phyloP scores from a whole-genome alignment of 1,284 basidiomycete genomes.

The Vanrija humicola region DNA sequence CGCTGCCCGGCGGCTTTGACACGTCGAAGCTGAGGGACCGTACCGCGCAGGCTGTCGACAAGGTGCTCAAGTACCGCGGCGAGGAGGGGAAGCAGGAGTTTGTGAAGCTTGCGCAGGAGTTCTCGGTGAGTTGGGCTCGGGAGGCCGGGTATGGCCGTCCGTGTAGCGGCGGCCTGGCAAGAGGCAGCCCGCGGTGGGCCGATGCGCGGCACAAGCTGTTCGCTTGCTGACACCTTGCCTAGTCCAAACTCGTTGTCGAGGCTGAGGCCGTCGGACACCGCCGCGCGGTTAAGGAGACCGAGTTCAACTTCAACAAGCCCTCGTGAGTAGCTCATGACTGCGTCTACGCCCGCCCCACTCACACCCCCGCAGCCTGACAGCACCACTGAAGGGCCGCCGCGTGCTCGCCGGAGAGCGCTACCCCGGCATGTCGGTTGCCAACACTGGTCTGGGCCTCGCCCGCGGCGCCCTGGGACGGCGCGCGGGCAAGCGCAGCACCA shows the following conservation, averaged over 20 bases:
- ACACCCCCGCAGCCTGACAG: constrained; percentile 9
- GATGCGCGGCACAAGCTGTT: no score
- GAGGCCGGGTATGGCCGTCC: no score
- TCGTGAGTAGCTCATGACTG: not conserved
- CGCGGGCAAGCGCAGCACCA: constrained; percentile 8
- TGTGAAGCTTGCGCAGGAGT: constrained; percentile 41
- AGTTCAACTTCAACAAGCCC: constrained; percentile 1
- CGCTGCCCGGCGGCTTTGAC: not conserved
- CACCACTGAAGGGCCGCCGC: constrained; percentile 22
- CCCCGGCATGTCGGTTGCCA: constrained; percentile 34
- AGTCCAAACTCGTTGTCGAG: constrained; percentile 21
- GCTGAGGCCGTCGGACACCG: constrained; percentile 6
- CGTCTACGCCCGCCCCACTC: not conserved
- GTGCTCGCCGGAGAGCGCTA: constrained; percentile 43
- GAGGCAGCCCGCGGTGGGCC: no score
- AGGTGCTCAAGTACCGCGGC: constrained; percentile 47
- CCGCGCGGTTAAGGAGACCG: constrained; percentile 1
- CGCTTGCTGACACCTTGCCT: constrained; percentile 17
- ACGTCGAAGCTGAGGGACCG: not conserved
- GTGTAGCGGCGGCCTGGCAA: no score
- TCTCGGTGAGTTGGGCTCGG: constrained; percentile 42
- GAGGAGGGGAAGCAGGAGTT: constrained; percentile 42
- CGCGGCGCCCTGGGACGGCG: constrained; percentile 34
- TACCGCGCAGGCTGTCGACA: constrained; percentile 16
- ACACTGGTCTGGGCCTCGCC: constrained; percentile 44